These are phyloP conservation scores for Aspergillus oerlinghausenensis DNA, from an alignment of 2,329 filamentous ascomycete species.

Conservation along the genomic window DNA sequence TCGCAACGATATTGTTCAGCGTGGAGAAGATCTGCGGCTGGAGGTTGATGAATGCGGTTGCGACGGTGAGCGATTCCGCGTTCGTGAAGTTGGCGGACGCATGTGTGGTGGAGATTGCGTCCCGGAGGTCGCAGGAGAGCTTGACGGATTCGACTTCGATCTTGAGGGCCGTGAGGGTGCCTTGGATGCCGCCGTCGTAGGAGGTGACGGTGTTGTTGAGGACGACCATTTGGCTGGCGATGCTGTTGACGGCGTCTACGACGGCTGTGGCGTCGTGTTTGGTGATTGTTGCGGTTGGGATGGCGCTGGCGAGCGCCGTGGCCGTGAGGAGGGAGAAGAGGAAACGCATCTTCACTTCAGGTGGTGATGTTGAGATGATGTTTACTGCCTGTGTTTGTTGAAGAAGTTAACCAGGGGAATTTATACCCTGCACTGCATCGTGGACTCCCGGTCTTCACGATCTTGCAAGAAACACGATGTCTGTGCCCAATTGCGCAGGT, in stretches of 20 bases:
- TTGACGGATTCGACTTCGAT: conserved; percentile 13
- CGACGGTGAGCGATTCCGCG: conserved; percentile 11
- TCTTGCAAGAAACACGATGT: not conserved
- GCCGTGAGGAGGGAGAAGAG: conserved; percentile 6
- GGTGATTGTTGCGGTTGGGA: not conserved
- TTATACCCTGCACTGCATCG: not conserved
- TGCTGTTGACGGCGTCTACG: conserved; percentile 8
- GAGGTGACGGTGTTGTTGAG: conserved; percentile 14
- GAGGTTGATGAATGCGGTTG: conserved; percentile 10
- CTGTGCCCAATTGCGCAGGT: not conserved
- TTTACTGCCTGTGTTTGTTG: not conserved
- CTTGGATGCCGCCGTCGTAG: conserved; percentile 13
- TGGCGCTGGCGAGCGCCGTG: conserved; percentile 3
- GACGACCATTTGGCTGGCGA: conserved; percentile 10
- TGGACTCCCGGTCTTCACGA: not conserved
- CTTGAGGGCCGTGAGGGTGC: conserved; percentile 11
- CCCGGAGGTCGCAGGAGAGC: conserved; percentile 8
- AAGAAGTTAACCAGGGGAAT: not conserved
- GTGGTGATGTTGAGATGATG: not conserved
- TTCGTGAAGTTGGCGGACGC: conserved; percentile 13
- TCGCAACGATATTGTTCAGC: conserved; percentile 13
- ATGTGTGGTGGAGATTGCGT: conserved; percentile 6
- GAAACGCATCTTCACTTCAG: not conserved
- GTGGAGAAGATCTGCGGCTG: conserved; percentile 16
- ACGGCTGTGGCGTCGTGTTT: conserved; percentile 15